Evolutionary conservation across 1,284 basidiomycete species (phyloP).

Genomic region (Trichosporon coremiiforme): DNA sequence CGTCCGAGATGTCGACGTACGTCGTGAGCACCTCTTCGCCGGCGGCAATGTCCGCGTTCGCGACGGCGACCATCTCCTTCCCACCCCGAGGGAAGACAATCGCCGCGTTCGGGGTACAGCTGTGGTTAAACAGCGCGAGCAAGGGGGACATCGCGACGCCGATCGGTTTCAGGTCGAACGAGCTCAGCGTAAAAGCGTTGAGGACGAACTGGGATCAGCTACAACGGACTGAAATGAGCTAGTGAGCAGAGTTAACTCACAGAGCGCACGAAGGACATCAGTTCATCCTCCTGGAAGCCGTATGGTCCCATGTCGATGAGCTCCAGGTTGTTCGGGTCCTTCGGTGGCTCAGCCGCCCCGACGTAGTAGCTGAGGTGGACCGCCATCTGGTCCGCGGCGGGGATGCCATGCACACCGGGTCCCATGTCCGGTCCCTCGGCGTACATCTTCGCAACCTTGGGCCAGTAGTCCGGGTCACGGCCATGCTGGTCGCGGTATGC

Average conservation of each 20-base stretch:
- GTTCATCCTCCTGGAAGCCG: conserved; percentile 46
- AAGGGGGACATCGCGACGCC: conserved; percentile 78
- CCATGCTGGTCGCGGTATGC: conserved; percentile 58
- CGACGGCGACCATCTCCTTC: conserved; percentile 67
- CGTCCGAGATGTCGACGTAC: conserved; percentile 82
- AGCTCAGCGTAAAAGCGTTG: conserved; percentile 83
- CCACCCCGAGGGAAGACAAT: conserved; percentile 73
- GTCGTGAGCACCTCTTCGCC: conserved; percentile 76
- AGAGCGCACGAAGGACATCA: conserved; percentile 48
- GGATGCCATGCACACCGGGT: neutral
- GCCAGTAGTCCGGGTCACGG: conserved; percentile 64
- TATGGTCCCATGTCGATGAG: conserved; percentile 46
- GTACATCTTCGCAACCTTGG: conserved; percentile 65
- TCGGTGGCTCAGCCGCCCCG: conserved; percentile 30
- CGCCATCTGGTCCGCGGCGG: conserved; percentile 2
- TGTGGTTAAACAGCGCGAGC: conserved; percentile 84
- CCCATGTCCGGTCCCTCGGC: neutral
- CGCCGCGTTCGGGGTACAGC: conserved; percentile 85
- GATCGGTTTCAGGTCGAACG: conserved; percentile 71
- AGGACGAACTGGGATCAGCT: conserved; percentile 67
- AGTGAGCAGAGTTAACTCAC: too few relatives aligned
- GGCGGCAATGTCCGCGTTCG: conserved; percentile 65
- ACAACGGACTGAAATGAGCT: too few relatives aligned
- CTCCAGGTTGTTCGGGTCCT: conserved; percentile 26
- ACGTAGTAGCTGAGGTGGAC: conserved; percentile 49